These are phyloP conservation scores for Skeletonema potamos DNA, from an alignment of 108 stramenopile species.

Conservation along the genomic window DNA sequence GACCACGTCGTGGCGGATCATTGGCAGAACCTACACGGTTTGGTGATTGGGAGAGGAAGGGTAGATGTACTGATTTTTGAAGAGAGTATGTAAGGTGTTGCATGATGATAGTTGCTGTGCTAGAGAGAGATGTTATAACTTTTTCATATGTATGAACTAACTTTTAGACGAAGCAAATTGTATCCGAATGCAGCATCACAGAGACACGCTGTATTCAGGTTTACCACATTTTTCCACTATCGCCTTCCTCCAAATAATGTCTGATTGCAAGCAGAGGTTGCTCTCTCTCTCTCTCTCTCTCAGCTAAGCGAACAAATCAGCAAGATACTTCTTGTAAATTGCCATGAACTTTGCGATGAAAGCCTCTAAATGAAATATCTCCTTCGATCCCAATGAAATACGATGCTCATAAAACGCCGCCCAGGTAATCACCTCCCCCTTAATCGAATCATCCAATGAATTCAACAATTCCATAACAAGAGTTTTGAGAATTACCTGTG, in stretches of 20 bases:
- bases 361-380: slow-evolving; percentile 98
- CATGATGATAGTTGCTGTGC: no score
- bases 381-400: slow-evolving; percentile 91
- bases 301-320: slow-evolving; percentile 77
- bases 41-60: slow-evolving; percentile 99
- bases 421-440: slow-evolving; percentile 88
- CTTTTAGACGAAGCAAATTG: neutral
- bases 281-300: neutral
- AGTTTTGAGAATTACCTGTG: slow-evolving; percentile 91
- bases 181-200: neutral
- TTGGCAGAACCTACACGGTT: slow-evolving; percentile 94
- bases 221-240: neutral
- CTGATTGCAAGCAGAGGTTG: neutral
- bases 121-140: no score
- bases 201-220: neutral
- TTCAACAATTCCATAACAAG: slow-evolving; percentile 82
- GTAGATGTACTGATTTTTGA: slow-evolving; percentile 94
- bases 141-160: no score
- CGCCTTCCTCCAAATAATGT: neutral
- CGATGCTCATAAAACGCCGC: slow-evolving; percentile 98
- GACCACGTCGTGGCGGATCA: slow-evolving; percentile 91
- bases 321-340: slow-evolving; percentile 92
- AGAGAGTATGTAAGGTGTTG: neutral
- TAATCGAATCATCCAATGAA: slow-evolving; percentile 86
- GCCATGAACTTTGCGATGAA: slow-evolving; percentile 99